A percentile compares a stretch with the other conserved stretches of the same genome.
Evolutionary conservation across 73 alveolate genomes (phyloP).

Genomic region (Tetrahymena malaccensis): DNA sequence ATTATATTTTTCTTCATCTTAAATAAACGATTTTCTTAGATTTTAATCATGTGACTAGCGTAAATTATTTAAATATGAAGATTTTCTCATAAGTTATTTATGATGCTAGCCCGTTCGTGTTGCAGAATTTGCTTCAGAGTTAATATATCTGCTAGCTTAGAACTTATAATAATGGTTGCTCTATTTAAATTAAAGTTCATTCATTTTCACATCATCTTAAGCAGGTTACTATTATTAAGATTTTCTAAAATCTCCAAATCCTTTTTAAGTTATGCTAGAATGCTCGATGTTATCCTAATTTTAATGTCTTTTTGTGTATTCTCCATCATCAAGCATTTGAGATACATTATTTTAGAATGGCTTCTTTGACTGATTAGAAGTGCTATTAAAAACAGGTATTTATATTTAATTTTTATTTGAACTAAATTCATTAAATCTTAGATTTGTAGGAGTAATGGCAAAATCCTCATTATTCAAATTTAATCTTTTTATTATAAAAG

Average conservation of each 20-base stretch:
- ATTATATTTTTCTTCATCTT: neutral
- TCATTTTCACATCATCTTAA: neutral
- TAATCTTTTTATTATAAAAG: neutral
- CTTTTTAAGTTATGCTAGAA: neutral
- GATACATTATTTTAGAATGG: neutral
- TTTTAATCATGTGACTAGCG: neutral
- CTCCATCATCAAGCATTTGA: neutral
- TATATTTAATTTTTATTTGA: neutral
- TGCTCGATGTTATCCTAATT: neutral
- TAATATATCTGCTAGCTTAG: neutral
- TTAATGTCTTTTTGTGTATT: neutral
- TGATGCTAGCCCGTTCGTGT: neutral
- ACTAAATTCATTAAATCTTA: neutral
- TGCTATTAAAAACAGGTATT: neutral
- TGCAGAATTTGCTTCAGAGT: neutral
- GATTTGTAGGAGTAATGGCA: neutral
- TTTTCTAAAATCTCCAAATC: neutral
- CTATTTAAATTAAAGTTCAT: neutral
- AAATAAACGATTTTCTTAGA: neutral
- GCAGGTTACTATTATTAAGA: neutral
- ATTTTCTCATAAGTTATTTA: neutral
- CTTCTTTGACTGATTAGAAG: neutral
- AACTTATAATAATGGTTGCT: neutral
- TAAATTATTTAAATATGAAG: neutral
- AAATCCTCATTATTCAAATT: neutral